Evolutionary conservation across 2,329 filamentous ascomycete genomes (phyloP).

Genomic region (Colletotrichum somersetense): DNA sequence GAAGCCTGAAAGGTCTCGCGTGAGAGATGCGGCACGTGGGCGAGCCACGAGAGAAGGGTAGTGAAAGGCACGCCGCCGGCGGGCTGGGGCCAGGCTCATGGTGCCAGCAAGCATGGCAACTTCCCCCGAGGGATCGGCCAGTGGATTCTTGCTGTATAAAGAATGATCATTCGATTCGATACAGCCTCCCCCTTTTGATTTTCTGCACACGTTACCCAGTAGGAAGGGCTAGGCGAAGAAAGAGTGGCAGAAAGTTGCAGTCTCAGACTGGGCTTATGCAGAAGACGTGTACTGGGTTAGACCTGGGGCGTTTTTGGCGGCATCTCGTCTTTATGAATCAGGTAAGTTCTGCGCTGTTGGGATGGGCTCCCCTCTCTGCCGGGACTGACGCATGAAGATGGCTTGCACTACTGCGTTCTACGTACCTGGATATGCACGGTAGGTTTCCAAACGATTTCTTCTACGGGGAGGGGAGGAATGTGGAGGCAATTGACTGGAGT

Average conservation of each 20-base stretch:
- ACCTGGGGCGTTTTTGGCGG: constrained; percentile 20
- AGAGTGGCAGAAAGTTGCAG: too few species aligned
- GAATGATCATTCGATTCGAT: not conserved
- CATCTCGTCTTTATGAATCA: constrained; percentile 29
- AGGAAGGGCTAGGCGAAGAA: constrained; percentile 15
- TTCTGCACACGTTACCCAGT: not conserved
- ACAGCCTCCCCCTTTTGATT: not conserved
- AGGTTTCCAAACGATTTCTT: constrained; percentile 25
- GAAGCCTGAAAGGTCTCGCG: not conserved
- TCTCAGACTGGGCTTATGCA: constrained; percentile 1
- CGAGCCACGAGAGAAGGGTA: constrained; percentile 2
- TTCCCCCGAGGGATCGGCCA: not conserved
- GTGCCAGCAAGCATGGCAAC: not conserved
- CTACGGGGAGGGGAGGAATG: not conserved
- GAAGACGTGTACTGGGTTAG: constrained; percentile 2
- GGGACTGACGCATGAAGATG: constrained; percentile 5
- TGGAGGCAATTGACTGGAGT: constrained; percentile 11
- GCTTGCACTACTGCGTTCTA: not conserved
- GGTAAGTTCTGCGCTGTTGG: constrained; percentile 11
- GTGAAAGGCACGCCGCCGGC: constrained; percentile 3
- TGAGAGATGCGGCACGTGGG: constrained; percentile 9
- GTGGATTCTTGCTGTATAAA: constrained; percentile 6
- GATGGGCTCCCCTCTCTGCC: not conserved
- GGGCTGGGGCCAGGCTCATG: not conserved
- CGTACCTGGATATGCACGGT: not conserved